Percentiles rank a stretch among this genome's conserved stretches.
These are phyloP conservation scores for Solanum acaule DNA, from an alignment of 257 asterid genomes.

Conservation along the genomic window DNA sequence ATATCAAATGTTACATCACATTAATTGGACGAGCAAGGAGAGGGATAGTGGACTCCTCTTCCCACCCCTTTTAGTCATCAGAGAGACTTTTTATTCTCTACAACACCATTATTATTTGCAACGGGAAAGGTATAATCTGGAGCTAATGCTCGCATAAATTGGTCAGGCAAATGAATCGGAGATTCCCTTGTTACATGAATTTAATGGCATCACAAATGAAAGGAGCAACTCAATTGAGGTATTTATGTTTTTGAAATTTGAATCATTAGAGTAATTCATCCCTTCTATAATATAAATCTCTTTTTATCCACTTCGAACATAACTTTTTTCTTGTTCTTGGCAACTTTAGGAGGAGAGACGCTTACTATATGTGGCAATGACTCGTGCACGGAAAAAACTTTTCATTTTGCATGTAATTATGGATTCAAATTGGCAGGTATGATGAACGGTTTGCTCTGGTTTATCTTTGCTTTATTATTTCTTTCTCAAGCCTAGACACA, in stretches of 20 bases:
- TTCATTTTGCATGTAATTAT: constrained; percentile 59
- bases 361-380: constrained; percentile 85
- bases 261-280: background rate
- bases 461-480: background rate
- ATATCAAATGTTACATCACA: background rate
- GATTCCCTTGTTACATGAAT: constrained; percentile 88
- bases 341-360: constrained; percentile 86
- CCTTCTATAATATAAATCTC: background rate
- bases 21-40: background rate
- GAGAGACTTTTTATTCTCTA: background rate
- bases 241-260: constrained; percentile 12
- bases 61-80: background rate
- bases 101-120: background rate
- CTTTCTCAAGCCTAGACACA: constrained; percentile 9
- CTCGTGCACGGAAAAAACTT: constrained; percentile 84
- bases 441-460: background rate
- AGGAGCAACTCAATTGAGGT: constrained; percentile 70
- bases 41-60: background rate
- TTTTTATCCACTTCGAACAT: constrained; percentile 7
- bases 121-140: background rate
- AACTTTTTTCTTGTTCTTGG: constrained; percentile 4
- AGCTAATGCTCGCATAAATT: constrained; percentile 9
- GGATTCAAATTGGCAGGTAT: constrained; percentile 99
- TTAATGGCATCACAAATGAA: constrained; percentile 51
- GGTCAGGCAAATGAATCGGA: constrained; percentile 85